These are phyloP conservation scores for Lolium rigidum DNA, from an alignment of 176 grass and related monocot species.

Conservation along the genomic window DNA sequence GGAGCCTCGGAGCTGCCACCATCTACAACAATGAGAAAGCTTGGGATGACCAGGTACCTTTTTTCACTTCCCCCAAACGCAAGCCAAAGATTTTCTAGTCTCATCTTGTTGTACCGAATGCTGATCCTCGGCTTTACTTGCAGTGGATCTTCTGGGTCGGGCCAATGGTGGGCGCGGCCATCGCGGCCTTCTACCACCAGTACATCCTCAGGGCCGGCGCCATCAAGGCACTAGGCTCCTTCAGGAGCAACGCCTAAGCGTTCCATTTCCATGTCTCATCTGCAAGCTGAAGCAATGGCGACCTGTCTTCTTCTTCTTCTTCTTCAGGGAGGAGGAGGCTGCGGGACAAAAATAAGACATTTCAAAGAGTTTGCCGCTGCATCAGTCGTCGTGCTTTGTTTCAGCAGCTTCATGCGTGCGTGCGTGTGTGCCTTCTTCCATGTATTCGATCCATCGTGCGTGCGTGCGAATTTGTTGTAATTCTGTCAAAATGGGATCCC, in stretches of 20 bases:
- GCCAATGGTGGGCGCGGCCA: conserved; percentile 44
- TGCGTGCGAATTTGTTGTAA: neutral
- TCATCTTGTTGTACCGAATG: neutral
- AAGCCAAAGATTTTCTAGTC: too few species aligned
- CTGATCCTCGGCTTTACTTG: neutral
- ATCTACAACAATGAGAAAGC: conserved; percentile 73
- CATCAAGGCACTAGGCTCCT: conserved; percentile 71
- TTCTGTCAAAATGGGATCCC: conserved; percentile 15
- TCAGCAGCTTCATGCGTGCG: conserved; percentile 32
- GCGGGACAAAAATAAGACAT: conserved; percentile 8
- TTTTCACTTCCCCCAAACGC: too few species aligned
- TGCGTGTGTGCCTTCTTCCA: conserved; percentile 18
- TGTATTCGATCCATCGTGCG: conserved; percentile 26
- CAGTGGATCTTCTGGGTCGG: conserved; percentile 84
- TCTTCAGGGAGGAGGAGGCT: neutral
- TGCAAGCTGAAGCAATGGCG: conserved; percentile 32
- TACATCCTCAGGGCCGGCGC: conserved; percentile 70
- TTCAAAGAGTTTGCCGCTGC: conserved; percentile 20
- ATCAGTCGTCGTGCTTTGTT: conserved; percentile 36
- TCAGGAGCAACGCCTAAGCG: conserved; percentile 63
- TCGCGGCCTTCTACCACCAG: conserved; percentile 71
- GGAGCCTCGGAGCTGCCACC: conserved; percentile 77
- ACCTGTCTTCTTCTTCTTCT: neutral
- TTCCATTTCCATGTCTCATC: neutral
- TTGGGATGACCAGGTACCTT: conserved; percentile 83